Conservation (phyloP, 345 rosid genomes). For the Lenwebbia sp. region DNA sequence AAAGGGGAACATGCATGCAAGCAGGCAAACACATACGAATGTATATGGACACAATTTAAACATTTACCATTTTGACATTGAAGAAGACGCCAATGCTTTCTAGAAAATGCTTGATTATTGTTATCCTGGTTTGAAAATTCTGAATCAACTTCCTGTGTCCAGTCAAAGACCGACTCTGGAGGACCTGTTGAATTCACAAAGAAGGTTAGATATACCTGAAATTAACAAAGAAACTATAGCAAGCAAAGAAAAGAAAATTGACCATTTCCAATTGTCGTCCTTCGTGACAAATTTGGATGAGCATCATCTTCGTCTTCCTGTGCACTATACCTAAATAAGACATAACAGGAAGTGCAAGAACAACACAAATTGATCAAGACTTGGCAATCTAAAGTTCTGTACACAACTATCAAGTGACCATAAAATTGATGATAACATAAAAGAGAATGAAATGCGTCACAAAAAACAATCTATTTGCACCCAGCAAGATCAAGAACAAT, state of each 20-base stretch:
- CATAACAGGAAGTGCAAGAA: neutral
- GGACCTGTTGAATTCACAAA: slow-evolving; percentile 49
- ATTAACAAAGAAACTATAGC: neutral
- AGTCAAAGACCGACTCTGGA: slow-evolving; percentile 75
- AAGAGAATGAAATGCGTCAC: neutral
- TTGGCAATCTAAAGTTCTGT: neutral
- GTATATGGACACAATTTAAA: neutral
- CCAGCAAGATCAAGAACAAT: neutral
- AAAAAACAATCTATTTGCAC: neutral
- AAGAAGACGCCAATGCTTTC: slow-evolving; percentile 98
- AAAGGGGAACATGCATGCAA: neutral
- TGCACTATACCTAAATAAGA: slow-evolving; percentile 59
- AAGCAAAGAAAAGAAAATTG: neutral
- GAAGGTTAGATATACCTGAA: neutral
- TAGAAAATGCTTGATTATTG: slow-evolving; percentile 83
- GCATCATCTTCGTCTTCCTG: slow-evolving; percentile 83
- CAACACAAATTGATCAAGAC: neutral
- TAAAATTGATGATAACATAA: neutral
- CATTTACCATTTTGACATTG: slow-evolving; percentile 95
- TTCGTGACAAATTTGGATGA: slow-evolving; percentile 45
- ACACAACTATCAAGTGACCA: neutral
- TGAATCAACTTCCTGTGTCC: slow-evolving; percentile 79
- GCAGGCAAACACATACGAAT: neutral
- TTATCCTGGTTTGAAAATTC: slow-evolving; percentile 66
- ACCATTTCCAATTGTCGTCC: slow-evolving; percentile 99